Conservation (phyloP, 2,329 filamentous ascomycete species). For the Pseudogymnoascus sp. region DNA sequence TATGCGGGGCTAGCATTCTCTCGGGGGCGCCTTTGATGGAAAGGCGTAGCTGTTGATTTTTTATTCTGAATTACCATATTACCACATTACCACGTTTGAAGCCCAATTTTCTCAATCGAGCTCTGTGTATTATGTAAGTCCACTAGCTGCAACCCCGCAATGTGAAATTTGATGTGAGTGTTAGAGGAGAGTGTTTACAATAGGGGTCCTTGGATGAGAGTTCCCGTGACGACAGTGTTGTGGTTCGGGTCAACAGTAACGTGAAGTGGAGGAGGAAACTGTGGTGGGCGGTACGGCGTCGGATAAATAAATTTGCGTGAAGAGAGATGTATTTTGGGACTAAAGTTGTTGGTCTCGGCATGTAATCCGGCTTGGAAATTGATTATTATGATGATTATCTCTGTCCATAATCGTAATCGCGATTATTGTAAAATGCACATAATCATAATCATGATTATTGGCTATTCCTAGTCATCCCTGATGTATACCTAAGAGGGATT, state of each 20-base stretch:
- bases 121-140: background rate
- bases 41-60: background rate
- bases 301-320: background rate
- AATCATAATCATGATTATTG: background rate
- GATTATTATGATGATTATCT: background rate
- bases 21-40: background rate
- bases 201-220: background rate
- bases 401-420: background rate
- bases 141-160: background rate
- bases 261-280: background rate
- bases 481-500: background rate
- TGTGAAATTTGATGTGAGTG: background rate
- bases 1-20: background rate
- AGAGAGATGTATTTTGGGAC: background rate
- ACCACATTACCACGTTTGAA: background rate
- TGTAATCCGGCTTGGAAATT: background rate
- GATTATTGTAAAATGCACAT: background rate
- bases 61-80: background rate
- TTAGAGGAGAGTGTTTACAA: background rate
- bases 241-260: background rate
- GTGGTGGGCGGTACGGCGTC: background rate
- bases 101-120: background rate
- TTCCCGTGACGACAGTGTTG: background rate
- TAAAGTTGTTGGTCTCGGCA: background rate
- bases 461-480: background rate